These are phyloP conservation scores for Phellopilus nigrolimitatus DNA, from an alignment of 1,284 basidiomycete genomes.

Conservation along the genomic window DNA sequence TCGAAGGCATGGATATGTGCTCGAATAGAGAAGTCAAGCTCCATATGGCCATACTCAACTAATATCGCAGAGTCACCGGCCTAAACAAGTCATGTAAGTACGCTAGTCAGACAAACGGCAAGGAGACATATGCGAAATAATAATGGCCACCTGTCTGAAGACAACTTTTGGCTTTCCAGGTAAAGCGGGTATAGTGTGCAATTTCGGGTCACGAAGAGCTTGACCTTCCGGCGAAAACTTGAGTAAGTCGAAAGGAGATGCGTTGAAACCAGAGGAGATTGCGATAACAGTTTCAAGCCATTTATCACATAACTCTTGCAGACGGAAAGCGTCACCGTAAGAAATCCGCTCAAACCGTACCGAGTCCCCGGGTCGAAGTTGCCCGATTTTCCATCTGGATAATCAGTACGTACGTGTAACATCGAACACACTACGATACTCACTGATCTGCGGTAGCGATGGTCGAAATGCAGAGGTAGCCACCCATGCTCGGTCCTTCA, in stretches of 20 bases:
- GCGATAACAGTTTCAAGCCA: conserved; percentile 33
- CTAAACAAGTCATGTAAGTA: conserved; percentile 28
- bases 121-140: too few relatives aligned
- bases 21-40: conserved; percentile 44
- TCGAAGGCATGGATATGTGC: conserved; percentile 56
- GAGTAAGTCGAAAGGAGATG: conserved; percentile 12
- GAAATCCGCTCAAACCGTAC: conserved; percentile 46
- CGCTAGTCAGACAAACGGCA: background rate
- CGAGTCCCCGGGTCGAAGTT: conserved; percentile 48
- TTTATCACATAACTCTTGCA: conserved; percentile 26
- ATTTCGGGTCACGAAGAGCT: conserved; percentile 30
- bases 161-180: conserved; percentile 30
- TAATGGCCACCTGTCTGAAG: conserved; percentile 39
- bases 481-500: conserved; percentile 65
- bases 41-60: conserved; percentile 53
- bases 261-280: conserved; percentile 4
- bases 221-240: conserved; percentile 17
- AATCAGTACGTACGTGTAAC: background rate
- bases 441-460: conserved; percentile 48
- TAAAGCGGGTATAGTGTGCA: conserved; percentile 28
- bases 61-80: conserved; percentile 55
- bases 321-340: conserved; percentile 34
- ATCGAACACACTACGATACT: conserved; percentile 28
- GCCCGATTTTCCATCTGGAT: conserved; percentile 60
- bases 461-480: conserved; percentile 54